Evolutionary conservation across 2,329 filamentous ascomycete genomes (phyloP).

Genomic region (Tolypocladium tundrense): DNA sequence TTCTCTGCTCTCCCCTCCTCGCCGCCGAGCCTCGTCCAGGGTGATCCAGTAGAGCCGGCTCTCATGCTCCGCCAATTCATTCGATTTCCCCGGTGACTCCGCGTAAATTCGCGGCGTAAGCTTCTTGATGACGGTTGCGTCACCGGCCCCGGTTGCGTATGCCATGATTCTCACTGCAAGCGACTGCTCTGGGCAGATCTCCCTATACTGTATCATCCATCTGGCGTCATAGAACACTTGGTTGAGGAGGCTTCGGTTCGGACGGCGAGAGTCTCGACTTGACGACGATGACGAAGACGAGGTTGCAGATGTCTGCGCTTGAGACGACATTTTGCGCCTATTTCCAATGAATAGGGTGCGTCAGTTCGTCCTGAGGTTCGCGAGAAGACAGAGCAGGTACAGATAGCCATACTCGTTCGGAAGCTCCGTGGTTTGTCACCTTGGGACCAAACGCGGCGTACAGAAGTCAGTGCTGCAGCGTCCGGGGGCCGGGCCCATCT

Average conservation of each 20-base stretch:
- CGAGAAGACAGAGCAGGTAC: too few relatives aligned
- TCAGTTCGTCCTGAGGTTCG: too few relatives aligned
- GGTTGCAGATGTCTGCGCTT: background rate
- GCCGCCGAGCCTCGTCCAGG: background rate
- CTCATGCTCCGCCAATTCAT: background rate
- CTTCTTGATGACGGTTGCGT: background rate
- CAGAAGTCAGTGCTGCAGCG: background rate
- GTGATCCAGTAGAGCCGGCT: background rate
- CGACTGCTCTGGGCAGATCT: background rate
- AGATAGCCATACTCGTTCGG: too few relatives aligned
- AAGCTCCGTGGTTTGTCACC: too few relatives aligned
- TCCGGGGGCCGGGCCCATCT: background rate
- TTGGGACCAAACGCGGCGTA: background rate
- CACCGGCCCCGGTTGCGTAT: background rate
- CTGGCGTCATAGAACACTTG: background rate
- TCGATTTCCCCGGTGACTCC: background rate
- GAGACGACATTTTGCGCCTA: background rate
- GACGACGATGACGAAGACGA: background rate
- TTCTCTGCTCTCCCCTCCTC: background rate
- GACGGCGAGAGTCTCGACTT: background rate
- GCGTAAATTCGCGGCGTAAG: background rate
- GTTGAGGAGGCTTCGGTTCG: background rate
- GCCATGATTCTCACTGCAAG: background rate
- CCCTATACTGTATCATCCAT: background rate
- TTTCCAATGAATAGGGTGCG: too few relatives aligned